Conservation (phyloP, 305 asterid genomes). For the Withania somnifera region DNA sequence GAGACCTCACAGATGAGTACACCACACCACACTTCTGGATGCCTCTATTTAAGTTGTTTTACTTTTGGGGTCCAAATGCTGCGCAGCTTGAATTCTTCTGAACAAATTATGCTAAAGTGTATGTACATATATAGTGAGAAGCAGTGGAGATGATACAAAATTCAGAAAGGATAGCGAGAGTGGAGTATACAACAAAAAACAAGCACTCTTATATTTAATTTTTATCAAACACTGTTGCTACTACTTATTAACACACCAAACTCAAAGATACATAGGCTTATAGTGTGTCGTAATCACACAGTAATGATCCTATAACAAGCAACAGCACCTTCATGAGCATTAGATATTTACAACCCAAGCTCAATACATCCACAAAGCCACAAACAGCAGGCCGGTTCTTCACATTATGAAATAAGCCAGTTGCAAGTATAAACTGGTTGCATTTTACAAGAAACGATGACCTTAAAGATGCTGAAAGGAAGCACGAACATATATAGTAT, state of each 20-base stretch:
- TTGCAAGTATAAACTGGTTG: slow-evolving; percentile 8
- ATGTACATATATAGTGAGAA: background rate
- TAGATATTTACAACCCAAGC: slow-evolving; percentile 39
- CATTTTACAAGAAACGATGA: slow-evolving; percentile 14
- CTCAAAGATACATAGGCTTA: background rate
- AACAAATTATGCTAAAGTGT: background rate
- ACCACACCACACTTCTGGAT: no score
- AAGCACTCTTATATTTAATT: background rate
- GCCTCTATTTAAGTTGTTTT: no score
- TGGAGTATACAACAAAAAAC: background rate
- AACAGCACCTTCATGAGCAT: slow-evolving; percentile 8
- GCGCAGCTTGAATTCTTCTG: background rate
- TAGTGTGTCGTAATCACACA: background rate
- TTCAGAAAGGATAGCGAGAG: background rate
- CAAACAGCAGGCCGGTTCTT: background rate
- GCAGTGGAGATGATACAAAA: background rate
- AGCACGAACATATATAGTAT: background rate
- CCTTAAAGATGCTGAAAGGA: slow-evolving; percentile 9
- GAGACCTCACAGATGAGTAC: no score
- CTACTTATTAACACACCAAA: background rate
- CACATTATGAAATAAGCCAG: background rate
- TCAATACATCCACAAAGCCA: slow-evolving; percentile 1
- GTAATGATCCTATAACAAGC: background rate
- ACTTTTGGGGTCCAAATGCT: no score
- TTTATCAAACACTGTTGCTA: background rate